Percentiles rank a stretch among this genome's conserved stretches.
phyloP scores from a whole-genome alignment of 352 stramenopile species.

The Blastocystis hominis region DNA sequence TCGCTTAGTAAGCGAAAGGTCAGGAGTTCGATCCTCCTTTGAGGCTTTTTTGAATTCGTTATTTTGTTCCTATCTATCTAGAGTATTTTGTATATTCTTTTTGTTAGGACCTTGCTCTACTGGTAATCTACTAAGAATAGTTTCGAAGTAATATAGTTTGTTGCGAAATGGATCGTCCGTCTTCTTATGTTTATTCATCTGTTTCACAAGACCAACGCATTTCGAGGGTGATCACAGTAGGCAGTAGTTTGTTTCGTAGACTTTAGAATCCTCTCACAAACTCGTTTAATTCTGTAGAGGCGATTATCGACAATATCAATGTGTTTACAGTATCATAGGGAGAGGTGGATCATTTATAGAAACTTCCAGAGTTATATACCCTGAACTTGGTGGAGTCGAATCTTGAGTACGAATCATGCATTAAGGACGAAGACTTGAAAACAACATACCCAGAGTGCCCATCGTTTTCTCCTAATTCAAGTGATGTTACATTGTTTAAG shows the following conservation, averaged over 20 bases:
- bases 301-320: slow-evolving; percentile 33
- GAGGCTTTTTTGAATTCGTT: not conserved
- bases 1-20: slow-evolving; percentile 55
- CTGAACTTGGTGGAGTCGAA: not conserved
- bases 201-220: not conserved
- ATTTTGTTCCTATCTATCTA: not conserved
- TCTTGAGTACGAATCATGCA: not conserved
- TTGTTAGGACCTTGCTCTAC: not conserved
- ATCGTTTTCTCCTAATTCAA: not conserved
- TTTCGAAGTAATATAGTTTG: too few relatives aligned
- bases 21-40: slow-evolving; percentile 49
- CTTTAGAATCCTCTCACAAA: slow-evolving; percentile 44
- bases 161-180: not conserved
- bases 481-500: slow-evolving; percentile 24
- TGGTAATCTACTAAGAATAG: not conserved
- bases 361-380: not conserved
- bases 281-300: slow-evolving; percentile 40
- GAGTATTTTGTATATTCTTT: not conserved
- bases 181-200: not conserved
- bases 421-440: not conserved
- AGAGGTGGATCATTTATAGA: not conserved
- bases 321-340: not conserved
- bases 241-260: not conserved
- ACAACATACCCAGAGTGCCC: not conserved
- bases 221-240: not conserved